These are phyloP conservation scores for Populus pruinosa DNA, from an alignment of 345 rosid genomes.

Conservation along the genomic window DNA sequence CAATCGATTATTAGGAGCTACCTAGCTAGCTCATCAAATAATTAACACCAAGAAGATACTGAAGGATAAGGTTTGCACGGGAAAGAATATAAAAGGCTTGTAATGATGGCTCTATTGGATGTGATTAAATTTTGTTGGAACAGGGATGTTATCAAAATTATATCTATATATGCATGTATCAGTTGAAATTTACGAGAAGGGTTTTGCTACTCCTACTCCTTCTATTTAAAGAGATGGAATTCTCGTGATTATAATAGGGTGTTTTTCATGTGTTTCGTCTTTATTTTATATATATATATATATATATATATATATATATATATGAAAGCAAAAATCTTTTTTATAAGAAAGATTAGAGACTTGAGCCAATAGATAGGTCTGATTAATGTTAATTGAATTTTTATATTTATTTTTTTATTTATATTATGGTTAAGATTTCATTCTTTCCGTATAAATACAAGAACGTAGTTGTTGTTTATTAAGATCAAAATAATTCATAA, in stretches of 20 bases:
- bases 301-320: background rate
- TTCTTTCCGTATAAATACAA: too few relatives aligned
- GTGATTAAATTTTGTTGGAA: background rate
- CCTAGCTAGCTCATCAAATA: background rate
- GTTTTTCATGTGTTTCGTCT: background rate
- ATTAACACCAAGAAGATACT: background rate
- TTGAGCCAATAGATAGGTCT: too few relatives aligned
- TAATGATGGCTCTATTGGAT: background rate
- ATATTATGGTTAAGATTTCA: too few relatives aligned
- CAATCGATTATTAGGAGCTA: background rate
- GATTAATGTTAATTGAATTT: too few relatives aligned
- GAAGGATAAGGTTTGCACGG: constrained; percentile 5
- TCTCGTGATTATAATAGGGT: background rate
- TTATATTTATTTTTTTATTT: too few relatives aligned
- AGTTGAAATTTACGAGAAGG: background rate
- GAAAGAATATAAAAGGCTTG: background rate
- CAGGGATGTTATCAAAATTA: constrained; percentile 11
- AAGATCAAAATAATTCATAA: too few relatives aligned
- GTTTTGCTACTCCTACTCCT: background rate
- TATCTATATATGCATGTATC: background rate
- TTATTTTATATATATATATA: too few relatives aligned
- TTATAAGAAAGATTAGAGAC: too few relatives aligned
- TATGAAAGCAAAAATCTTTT: background rate
- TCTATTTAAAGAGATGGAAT: background rate
- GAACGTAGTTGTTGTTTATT: too few relatives aligned